Conservation (phyloP, 1,284 basidiomycete species). For the Heterobasidion annosum region DNA sequence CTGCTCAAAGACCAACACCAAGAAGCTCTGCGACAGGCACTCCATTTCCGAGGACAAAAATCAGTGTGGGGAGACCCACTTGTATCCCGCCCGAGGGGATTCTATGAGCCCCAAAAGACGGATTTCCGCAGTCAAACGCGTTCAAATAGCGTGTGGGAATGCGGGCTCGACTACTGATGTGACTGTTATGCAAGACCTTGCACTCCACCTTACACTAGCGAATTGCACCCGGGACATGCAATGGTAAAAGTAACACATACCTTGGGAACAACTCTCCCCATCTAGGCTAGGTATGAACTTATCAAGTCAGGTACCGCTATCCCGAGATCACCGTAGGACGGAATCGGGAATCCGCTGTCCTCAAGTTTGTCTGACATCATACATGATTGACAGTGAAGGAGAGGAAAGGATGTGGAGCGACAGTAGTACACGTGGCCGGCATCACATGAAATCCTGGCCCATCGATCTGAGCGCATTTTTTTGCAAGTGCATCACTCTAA, state of each 20-base stretch:
- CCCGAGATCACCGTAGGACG: background rate
- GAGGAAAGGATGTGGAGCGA: background rate
- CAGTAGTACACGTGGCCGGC: background rate
- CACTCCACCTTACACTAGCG: background rate
- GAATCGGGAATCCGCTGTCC: background rate
- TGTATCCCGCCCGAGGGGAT: background rate
- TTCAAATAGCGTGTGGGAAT: no score
- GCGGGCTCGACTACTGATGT: no score
- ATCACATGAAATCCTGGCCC: background rate
- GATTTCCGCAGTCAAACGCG: background rate
- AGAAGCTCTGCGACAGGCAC: background rate
- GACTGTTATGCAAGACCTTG: background rate
- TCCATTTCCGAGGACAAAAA: no score
- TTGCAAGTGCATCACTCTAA: no score
- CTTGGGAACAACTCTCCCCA: background rate
- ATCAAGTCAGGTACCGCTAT: background rate
- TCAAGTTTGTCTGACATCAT: background rate
- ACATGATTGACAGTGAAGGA: background rate
- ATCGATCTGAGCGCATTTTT: background rate
- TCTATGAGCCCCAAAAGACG: background rate
- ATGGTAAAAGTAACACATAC: background rate
- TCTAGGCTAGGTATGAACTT: background rate
- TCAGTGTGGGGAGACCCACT: background rate
- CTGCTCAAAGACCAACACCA: background rate
- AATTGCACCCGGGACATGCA: background rate